phyloP scores from a whole-genome alignment of 108 stramenopile species.

The Cyclotella sp. region DNA sequence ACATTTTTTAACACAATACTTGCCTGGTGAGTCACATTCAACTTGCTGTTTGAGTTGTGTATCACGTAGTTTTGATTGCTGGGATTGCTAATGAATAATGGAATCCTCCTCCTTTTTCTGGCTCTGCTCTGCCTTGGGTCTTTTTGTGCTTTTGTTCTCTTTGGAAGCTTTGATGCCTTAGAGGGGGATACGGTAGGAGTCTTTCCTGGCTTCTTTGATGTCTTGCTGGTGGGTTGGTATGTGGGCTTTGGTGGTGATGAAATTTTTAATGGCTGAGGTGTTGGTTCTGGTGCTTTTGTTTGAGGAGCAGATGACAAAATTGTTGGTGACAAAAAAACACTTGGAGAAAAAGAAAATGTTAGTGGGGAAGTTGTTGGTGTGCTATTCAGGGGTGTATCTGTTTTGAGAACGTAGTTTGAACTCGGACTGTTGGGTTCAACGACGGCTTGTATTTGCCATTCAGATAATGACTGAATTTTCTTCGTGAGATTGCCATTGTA shows the following conservation, averaged over 20 bases:
- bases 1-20: no score
- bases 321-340: no score
- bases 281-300: no score
- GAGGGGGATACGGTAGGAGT: no score
- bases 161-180: no score
- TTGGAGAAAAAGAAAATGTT: neutral
- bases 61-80: no score
- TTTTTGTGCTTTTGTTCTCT: neutral
- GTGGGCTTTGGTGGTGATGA: neutral
- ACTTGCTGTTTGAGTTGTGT: no score
- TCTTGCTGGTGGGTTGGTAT: neutral
- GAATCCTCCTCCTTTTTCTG: conserved; percentile 1
- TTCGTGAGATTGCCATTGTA: neutral
- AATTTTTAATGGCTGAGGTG: neutral
- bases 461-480: neutral
- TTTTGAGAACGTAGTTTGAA: neutral
- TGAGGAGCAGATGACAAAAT: no score
- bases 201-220: neutral
- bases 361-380: neutral
- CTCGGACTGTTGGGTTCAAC: neutral
- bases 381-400: no score
- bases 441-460: neutral
- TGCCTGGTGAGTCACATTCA: no score
- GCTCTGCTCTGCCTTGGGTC: neutral
- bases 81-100: neutral